Evolutionary conservation across 805 yeast species (phyloP), one percentile per base, ranked within the genome.

Genomic region (Metschnikowia koreensis): DNA sequence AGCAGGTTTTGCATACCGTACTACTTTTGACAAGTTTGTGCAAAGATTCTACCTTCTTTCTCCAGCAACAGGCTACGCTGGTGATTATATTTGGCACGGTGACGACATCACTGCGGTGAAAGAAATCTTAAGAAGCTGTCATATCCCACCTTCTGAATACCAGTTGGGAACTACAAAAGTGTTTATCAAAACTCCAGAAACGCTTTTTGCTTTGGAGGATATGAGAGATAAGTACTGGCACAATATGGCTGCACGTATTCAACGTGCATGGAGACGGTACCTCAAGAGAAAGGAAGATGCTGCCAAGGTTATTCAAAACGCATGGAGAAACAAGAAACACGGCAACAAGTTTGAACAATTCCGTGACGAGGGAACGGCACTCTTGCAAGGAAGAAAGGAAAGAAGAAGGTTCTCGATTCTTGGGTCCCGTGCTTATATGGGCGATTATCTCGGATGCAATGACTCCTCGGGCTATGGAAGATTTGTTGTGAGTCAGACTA

Each of bases 201-300:
- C 98, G 0, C 75, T 94, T 62, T 94, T 94, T 67, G 97, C 97
- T 0, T 74, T 94, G 52, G 99, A 94, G 71, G 93, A 89, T 61
- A 84, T 93, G 93, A 82, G 98, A 68, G 99, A 94, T 63, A 87
- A 85, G 73, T 94, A 91, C 67, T 94, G 99, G 98, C 93, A 90
- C 64, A 89, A 89, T 61, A 94, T 94, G 96, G 99, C 99, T 5
- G 92, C 96, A 3, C 83, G 96, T 62, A 93, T 94, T 60, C 99
- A 94, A 75, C 82, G 97, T 59, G 98, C 99, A 3, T 91, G 97
- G 89, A 81, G 99, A 74, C 78, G 89, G 61, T 89, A 86, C 65
- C 73, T 84, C 55, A 84, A 83, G 68, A 80, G 89, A 64, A 85
- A 92, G 72, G 87, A 85, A 51, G 96, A 89, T 62, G 91, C 96